Conservation (phyloP, 2,329 filamentous ascomycete species). For the Aspergillus sp. region DNA sequence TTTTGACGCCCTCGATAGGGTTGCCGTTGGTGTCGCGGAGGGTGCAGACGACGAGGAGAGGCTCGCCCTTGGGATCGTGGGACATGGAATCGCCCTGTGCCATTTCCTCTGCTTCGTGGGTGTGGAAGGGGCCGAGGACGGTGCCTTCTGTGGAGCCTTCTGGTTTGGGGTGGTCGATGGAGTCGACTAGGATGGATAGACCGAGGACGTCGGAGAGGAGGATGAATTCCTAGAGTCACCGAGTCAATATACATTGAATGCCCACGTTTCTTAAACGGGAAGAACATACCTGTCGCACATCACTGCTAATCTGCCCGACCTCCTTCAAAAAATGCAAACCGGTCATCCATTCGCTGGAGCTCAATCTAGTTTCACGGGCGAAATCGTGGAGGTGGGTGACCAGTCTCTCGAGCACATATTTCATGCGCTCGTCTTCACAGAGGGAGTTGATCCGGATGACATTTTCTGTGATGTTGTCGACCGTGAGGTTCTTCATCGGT, state of each 20-base stretch:
- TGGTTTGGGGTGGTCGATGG: conserved; percentile 79
- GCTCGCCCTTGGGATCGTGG: conserved; percentile 63
- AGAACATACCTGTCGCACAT: conserved; percentile 62
- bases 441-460: conserved; percentile 70
- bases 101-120: conserved; percentile 62
- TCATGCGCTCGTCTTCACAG: conserved; percentile 59
- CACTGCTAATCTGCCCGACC: conserved; percentile 68
- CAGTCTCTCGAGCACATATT: conserved; percentile 67
- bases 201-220: conserved; percentile 75
- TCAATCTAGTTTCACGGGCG: conserved; percentile 70
- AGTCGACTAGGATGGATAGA: conserved; percentile 73
- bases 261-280: not conserved
- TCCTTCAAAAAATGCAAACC: conserved; percentile 66
- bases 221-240: conserved; percentile 60
- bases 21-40: conserved; percentile 61
- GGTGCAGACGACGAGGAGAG: conserved; percentile 68
- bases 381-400: conserved; percentile 79
- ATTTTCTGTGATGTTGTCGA: conserved; percentile 76
- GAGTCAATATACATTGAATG: not conserved
- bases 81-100: conserved; percentile 59
- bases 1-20: conserved; percentile 61
- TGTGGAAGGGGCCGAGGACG: conserved; percentile 79
- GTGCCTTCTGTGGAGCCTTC: conserved; percentile 67
- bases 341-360: conserved; percentile 73
- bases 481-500: conserved; percentile 63